Percentiles rank a stretch among this genome's conserved stretches.
These are phyloP conservation scores for Paxillus rubicundulus DNA, from an alignment of 768 basidiomycete species.

Conservation along the genomic window DNA sequence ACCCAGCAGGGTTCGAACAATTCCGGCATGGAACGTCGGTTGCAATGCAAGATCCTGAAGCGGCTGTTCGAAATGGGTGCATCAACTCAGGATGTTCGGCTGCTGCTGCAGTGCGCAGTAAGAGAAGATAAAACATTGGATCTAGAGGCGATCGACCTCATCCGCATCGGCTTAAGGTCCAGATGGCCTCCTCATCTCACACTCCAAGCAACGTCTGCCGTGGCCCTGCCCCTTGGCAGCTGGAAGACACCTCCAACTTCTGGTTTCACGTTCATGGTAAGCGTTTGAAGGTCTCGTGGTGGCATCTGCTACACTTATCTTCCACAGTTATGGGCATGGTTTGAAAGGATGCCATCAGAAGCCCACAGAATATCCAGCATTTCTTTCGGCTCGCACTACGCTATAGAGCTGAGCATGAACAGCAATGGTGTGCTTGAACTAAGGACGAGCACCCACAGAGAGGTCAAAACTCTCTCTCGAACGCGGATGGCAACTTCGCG, in stretches of 20 bases:
- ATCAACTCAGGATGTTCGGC: slow-evolving; percentile 58
- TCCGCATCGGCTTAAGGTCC: slow-evolving; percentile 68
- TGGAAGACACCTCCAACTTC: slow-evolving; percentile 51
- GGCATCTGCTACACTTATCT: neutral
- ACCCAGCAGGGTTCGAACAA: slow-evolving; percentile 5
- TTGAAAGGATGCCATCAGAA: slow-evolving; percentile 41
- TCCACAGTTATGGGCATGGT: slow-evolving; percentile 46
- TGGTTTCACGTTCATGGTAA: slow-evolving; percentile 75
- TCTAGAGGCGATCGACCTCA: slow-evolving; percentile 63
- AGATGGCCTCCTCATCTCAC: slow-evolving; percentile 81
- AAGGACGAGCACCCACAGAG: slow-evolving; percentile 37
- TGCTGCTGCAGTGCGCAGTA: slow-evolving; percentile 59
- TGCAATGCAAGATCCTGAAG: slow-evolving; percentile 60
- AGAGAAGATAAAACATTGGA: slow-evolving; percentile 52
- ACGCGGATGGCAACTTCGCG: slow-evolving; percentile 49
- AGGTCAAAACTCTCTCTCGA: slow-evolving; percentile 43
- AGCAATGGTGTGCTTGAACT: slow-evolving; percentile 59
- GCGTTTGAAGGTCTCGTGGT: neutral
- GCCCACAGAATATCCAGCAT: slow-evolving; percentile 38
- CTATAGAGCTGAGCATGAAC: slow-evolving; percentile 48
- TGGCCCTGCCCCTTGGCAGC: slow-evolving; percentile 49
- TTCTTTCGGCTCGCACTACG: slow-evolving; percentile 25
- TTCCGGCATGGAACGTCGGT: slow-evolving; percentile 42
- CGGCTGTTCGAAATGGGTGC: slow-evolving; percentile 76
- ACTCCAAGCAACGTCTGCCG: slow-evolving; percentile 52